These are phyloP conservation scores for Trichoderma guizhouense DNA, from an alignment of 2,329 filamentous ascomycete species.

Conservation along the genomic window DNA sequence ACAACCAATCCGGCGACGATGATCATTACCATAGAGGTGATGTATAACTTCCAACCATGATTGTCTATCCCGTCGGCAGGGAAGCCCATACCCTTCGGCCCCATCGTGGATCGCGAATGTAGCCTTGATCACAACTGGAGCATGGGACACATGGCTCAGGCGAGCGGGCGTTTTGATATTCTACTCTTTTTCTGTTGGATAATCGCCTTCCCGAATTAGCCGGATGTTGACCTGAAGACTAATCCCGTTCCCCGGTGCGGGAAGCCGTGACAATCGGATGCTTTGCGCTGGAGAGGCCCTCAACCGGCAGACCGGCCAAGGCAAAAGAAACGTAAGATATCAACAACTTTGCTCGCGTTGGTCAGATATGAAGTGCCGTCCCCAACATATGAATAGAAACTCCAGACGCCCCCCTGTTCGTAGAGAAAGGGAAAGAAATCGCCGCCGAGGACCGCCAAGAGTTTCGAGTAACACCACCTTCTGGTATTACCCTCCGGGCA, in stretches of 20 bases:
- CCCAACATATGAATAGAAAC: not conserved
- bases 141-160: not conserved
- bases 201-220: not conserved
- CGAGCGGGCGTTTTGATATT: not conserved
- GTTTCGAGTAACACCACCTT: not conserved
- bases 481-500: not conserved
- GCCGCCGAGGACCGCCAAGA: not conserved
- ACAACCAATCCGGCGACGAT: conserved; percentile 35
- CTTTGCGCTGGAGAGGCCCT: not conserved
- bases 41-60: conserved; percentile 36
- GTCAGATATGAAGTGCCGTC: not conserved
- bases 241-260: not conserved
- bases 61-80: conserved; percentile 33
- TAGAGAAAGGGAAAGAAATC: not conserved
- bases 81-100: conserved; percentile 24
- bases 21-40: conserved; percentile 34
- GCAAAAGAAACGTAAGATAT: not conserved
- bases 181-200: not conserved
- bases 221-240: not conserved
- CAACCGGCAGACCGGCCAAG: not conserved
- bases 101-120: conserved; percentile 11
- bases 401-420: not conserved
- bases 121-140: not conserved
- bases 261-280: not conserved
- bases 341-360: not conserved